Conservation (phyloP, 768 basidiomycete species). For the Mycena alexandri region DNA sequence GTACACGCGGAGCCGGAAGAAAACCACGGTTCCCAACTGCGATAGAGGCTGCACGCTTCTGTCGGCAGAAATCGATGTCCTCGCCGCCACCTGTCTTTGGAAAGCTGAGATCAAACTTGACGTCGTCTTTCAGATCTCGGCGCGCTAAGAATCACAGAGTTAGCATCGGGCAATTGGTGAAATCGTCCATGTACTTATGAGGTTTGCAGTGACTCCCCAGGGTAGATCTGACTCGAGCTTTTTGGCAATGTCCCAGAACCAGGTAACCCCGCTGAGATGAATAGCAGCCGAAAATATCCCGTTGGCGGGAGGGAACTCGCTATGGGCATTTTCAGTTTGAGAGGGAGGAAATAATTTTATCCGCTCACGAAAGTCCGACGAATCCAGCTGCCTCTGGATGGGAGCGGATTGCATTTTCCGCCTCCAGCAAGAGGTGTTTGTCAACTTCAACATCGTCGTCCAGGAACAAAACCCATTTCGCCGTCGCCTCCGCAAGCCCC, state of each 20-base stretch:
- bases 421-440: constrained; percentile 56
- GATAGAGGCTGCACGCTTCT: constrained; percentile 56
- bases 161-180: too few relatives aligned
- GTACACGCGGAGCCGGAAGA: constrained; percentile 59
- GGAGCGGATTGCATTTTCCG: constrained; percentile 60
- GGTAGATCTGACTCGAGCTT: constrained; percentile 62
- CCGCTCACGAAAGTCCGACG: constrained; percentile 56
- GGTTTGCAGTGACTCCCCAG: constrained; percentile 75
- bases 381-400: constrained; percentile 66
- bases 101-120: constrained; percentile 61
- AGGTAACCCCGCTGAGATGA: constrained; percentile 68
- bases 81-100: constrained; percentile 77
- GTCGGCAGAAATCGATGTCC: constrained; percentile 70
- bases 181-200: too few relatives aligned
- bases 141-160: too few relatives aligned
- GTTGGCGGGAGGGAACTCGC: constrained; percentile 59
- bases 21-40: constrained; percentile 56
- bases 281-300: constrained; percentile 66
- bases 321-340: too few relatives aligned
- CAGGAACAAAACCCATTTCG: constrained; percentile 71
- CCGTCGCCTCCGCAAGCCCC: constrained; percentile 66
- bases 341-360: too few relatives aligned
- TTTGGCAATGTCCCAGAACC: constrained; percentile 72
- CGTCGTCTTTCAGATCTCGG: constrained; percentile 56
- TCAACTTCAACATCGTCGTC: constrained; percentile 67